Percentiles rank a stretch among this genome's conserved stretches.
Evolutionary conservation across 352 stramenopile genomes (phyloP).

Genomic region (Blastocystis sp.): DNA sequence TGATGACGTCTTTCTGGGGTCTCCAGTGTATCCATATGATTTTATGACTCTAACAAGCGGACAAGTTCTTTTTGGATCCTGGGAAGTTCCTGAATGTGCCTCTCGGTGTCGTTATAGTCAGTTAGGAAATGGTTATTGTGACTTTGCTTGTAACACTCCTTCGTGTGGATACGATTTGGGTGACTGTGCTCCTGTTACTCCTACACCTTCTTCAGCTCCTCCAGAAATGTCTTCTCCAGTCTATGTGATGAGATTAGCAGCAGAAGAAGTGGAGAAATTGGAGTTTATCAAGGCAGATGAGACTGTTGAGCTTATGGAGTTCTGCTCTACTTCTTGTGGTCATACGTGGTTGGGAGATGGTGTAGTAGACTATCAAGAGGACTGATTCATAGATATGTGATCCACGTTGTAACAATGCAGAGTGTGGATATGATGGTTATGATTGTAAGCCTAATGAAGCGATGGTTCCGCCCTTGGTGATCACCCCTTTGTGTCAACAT

Average conservation of each 20-base stretch:
- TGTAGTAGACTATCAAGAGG: background rate
- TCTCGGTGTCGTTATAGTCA: constrained; percentile 69
- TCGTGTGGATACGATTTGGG: constrained; percentile 83
- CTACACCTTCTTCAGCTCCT: background rate
- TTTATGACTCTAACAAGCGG: constrained; percentile 77
- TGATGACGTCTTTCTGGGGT: constrained; percentile 86
- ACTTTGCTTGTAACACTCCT: constrained; percentile 78
- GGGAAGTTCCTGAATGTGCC: constrained; percentile 81
- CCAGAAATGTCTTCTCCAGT: constrained; percentile 69
- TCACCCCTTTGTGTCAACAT: background rate
- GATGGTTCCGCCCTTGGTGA: background rate
- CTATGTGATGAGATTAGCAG: background rate
- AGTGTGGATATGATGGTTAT: constrained; percentile 75
- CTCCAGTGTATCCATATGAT: constrained; percentile 77
- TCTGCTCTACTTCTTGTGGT: background rate
- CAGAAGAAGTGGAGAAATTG: background rate
- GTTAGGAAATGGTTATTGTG: constrained; percentile 71
- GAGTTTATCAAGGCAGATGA: background rate
- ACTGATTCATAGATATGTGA: constrained; percentile 68
- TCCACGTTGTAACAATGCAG: constrained; percentile 72
- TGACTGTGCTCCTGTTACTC: constrained; percentile 73
- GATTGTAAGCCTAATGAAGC: constrained; percentile 69
- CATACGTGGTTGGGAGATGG: background rate
- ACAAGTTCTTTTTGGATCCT: constrained; percentile 83
- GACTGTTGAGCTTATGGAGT: no score